Base-by-base conservation (phyloP, 441 rosid genomes). In the Bocquillonia castaneifolia region DNA sequence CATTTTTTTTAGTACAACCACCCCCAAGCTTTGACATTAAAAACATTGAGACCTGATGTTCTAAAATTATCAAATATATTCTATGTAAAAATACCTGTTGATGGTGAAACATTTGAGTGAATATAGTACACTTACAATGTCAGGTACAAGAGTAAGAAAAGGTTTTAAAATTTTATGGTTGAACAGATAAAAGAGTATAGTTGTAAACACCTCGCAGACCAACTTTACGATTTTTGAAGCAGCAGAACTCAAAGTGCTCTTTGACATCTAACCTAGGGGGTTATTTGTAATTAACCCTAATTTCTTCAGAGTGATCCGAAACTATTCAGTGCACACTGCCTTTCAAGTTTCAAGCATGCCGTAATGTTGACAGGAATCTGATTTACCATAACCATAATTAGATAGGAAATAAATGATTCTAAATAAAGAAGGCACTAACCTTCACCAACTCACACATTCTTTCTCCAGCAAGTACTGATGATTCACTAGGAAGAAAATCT, bases 361-460 rank as follows among this genome's bases (percentile, higher is more conserved):
- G 22, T 18, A 56, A 20, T 2, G 23, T 12, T 26, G 20, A 45
- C 10, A 40, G 15, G 45, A 32, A 63, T 53, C 20, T 29, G 17
- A 62, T 45, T n/a, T 14, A 57, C 48, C 23, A 37, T 28, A 25
- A 47, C 23, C 22, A 40, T 20, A 25, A 7, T 63, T 47, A 13
- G 1, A 36, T 26, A 17, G 39, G 13, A 10, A 42, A 54, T 2
- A 73, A 8, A 28, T 25, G 26, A 6, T 15, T 13, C 5, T 13
- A 0, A 7, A 20, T 36, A 48, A 37, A 65, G 2, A 14, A 64
- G 50, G 64, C 18, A 83, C 92, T 68, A 68, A 95, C 98, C 99
- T 95, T 95, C 45, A 90, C 91, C 76, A 85, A 73, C 76, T 92
- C 97, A 53, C 79, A 85, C 90, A 89, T 81, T 76, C 79, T 85